A percentile compares a stretch with the other conserved stretches of the same genome.
Conservation (phyloP, 2,329 filamentous ascomycete genomes). For the Colletotrichum noveboracense region DNA sequence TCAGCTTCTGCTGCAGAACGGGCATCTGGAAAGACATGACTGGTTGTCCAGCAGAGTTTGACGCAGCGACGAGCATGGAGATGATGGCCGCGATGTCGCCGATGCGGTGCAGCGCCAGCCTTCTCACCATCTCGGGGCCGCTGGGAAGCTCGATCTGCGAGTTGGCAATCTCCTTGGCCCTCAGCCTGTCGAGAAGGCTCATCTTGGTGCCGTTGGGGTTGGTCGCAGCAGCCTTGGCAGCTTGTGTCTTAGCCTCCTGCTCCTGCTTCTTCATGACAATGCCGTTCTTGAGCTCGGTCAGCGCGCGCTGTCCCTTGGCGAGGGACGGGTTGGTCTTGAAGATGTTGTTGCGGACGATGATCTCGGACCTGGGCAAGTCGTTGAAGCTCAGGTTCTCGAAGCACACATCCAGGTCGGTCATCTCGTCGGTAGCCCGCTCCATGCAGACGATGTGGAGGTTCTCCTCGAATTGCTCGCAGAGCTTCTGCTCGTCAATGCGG, state of each 20-base stretch:
- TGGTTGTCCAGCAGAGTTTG: constrained; percentile 54
- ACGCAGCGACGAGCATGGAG: constrained; percentile 63
- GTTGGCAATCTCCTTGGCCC: constrained; percentile 69
- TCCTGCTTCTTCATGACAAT: constrained; percentile 59
- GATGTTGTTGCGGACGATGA: constrained; percentile 54
- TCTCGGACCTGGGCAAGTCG: constrained; percentile 59
- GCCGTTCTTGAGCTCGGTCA: constrained; percentile 71
- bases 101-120: constrained; percentile 69
- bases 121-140: constrained; percentile 63
- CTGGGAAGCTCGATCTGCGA: constrained; percentile 43
- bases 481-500: constrained; percentile 53
- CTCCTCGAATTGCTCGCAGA: constrained; percentile 59
- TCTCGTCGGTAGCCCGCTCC: constrained; percentile 32
- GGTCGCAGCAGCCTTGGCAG: constrained; percentile 30
- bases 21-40: constrained; percentile 71
- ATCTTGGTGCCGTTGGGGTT: constrained; percentile 59
- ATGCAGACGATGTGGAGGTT: constrained; percentile 55
- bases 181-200: constrained; percentile 77
- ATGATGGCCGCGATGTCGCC: constrained; percentile 73
- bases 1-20: constrained; percentile 67
- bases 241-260: constrained; percentile 41
- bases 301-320: constrained; percentile 69
- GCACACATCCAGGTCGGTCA: constrained; percentile 49
- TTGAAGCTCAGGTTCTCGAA: constrained; percentile 40
- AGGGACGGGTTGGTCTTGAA: constrained; percentile 59